phyloP scores from a whole-genome alignment of 2,329 filamentous ascomycete species.

The Beauveria sp. region DNA sequence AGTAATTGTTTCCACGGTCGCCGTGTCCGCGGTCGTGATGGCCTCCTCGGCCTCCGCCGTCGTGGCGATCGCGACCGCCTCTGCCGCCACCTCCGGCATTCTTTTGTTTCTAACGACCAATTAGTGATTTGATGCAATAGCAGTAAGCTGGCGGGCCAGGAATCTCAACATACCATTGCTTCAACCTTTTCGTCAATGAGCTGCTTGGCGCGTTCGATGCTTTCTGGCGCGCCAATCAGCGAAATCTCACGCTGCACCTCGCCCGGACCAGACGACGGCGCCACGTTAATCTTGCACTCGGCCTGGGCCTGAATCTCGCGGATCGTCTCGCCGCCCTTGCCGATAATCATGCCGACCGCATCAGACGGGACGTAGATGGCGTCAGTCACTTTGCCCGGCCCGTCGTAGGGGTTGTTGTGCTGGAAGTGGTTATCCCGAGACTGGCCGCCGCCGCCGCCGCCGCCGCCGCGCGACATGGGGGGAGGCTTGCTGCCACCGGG shows the following conservation, averaged over 20 bases:
- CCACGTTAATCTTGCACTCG: constrained; percentile 92
- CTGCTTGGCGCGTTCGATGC: constrained; percentile 72
- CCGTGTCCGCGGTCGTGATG: constrained; percentile 32
- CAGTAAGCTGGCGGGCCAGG: background rate
- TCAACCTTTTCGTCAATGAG: constrained; percentile 91
- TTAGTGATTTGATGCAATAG: constrained; percentile 20
- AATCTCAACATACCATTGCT: constrained; percentile 58
- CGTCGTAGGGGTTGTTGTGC: constrained; percentile 31
- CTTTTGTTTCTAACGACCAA: constrained; percentile 41
- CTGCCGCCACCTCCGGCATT: constrained; percentile 35
- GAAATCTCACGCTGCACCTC: constrained; percentile 83
- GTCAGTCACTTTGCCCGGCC: constrained; percentile 67
- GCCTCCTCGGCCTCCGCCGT: constrained; percentile 26
- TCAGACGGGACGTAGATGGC: constrained; percentile 82
- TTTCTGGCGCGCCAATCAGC: constrained; percentile 67
- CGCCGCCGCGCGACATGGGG: background rate
- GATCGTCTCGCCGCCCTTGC: constrained; percentile 89
- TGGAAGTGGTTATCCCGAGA: constrained; percentile 22
- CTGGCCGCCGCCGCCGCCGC: constrained; percentile 1
- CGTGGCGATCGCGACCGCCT: constrained; percentile 29
- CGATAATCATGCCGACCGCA: constrained; percentile 93
- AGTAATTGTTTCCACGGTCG: constrained; percentile 43
- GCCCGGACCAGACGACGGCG: constrained; percentile 66
- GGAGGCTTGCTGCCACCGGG: constrained; percentile 23
- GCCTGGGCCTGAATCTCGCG: constrained; percentile 85